phyloP scores from a whole-genome alignment of 176 grass and related monocot species.

The bread wheat (Triticum aestivum) region DNA sequence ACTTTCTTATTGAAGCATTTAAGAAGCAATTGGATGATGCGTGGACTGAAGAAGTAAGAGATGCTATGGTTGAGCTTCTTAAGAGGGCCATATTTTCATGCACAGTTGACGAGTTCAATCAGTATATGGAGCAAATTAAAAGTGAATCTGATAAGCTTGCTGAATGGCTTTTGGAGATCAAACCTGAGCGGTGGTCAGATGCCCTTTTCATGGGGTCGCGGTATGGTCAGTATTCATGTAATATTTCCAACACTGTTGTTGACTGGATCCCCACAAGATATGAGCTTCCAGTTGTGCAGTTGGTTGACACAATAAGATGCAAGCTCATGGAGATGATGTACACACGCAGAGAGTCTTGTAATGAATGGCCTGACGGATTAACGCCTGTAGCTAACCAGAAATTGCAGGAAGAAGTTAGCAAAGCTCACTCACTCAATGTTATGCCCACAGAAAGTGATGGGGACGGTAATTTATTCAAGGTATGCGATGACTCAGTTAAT shows the following conservation, averaged over 20 bases:
- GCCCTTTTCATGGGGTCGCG: slow-evolving; percentile 78
- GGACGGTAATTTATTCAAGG: slow-evolving; percentile 70
- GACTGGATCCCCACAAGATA: slow-evolving; percentile 73
- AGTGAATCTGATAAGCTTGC: slow-evolving; percentile 70
- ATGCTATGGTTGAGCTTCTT: slow-evolving; percentile 74
- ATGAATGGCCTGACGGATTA: slow-evolving; percentile 63
- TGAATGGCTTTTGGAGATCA: slow-evolving; percentile 83
- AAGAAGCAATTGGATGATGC: slow-evolving; percentile 64
- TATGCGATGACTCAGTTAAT: slow-evolving; percentile 70
- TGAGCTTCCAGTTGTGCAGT: slow-evolving; percentile 84
- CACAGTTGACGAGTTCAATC: slow-evolving; percentile 75
- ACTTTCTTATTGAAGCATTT: slow-evolving; percentile 83
- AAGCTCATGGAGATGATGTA: slow-evolving; percentile 99
- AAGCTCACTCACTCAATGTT: slow-evolving; percentile 70
- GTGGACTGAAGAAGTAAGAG: slow-evolving; percentile 73
- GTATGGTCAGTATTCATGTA: slow-evolving; percentile 72
- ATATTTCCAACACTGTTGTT: slow-evolving; percentile 52
- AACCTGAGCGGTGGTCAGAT: slow-evolving; percentile 94
- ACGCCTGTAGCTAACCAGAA: slow-evolving; percentile 67
- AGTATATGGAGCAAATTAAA: slow-evolving; percentile 70
- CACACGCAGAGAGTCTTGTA: slow-evolving; percentile 62
- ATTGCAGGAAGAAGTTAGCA: slow-evolving; percentile 74
- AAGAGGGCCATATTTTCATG: slow-evolving; percentile 70
- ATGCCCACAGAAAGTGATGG: slow-evolving; percentile 43
- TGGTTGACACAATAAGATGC: slow-evolving; percentile 82